phyloP scores from a whole-genome alignment of 2,329 filamentous ascomycete genomes.

The Botrytis aclada region DNA sequence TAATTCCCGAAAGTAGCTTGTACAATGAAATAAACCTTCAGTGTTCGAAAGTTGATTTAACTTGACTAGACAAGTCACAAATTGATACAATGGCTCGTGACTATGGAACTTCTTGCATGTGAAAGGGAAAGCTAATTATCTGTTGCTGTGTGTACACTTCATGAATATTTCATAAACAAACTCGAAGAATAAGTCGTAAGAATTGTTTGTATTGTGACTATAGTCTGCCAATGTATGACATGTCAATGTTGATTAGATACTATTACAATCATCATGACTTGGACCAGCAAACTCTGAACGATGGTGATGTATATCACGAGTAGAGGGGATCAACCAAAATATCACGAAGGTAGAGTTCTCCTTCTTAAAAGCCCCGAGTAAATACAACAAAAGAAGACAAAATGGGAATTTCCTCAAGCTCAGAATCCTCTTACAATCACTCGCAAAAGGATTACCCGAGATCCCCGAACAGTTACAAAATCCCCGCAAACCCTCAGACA shows the following conservation, averaged over 20 bases:
- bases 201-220: background rate
- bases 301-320: background rate
- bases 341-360: background rate
- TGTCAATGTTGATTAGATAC: background rate
- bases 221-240: background rate
- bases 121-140: background rate
- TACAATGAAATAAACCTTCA: fast-evolving
- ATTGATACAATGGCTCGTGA: background rate
- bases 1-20: background rate
- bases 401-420: background rate
- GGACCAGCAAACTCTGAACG: background rate
- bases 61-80: background rate
- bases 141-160: background rate
- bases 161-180: background rate
- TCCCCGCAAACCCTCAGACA: background rate
- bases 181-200: background rate
- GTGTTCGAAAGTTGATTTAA: background rate
- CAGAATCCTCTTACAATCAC: background rate
- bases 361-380: background rate
- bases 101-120: background rate
- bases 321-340: background rate
- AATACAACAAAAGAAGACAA: background rate
- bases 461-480: background rate
- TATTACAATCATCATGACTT: background rate
- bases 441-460: background rate